Conservation (phyloP, 2,329 filamentous ascomycete species). For the Chaetoscypha palmicola region DNA sequence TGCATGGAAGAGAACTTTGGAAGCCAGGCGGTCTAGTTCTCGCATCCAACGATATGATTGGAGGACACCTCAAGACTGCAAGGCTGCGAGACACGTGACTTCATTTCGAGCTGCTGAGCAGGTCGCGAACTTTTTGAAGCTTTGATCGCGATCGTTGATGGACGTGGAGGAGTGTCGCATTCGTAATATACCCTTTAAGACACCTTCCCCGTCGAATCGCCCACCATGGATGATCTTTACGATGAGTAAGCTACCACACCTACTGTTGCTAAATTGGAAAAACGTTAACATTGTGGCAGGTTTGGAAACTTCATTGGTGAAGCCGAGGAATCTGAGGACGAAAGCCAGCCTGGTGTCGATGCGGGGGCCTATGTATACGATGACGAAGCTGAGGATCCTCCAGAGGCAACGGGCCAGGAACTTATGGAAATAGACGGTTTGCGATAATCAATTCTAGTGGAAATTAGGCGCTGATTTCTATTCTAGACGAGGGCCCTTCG, state of each 20-base stretch:
- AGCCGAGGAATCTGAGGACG: slow-evolving; percentile 79
- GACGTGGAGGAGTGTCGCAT: slow-evolving; percentile 15
- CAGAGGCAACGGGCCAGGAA: slow-evolving; percentile 64
- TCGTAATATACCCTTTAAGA: slow-evolving; percentile 2
- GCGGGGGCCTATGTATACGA: slow-evolving; percentile 76
- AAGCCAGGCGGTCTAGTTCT: no score
- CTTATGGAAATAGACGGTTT: slow-evolving; percentile 87
- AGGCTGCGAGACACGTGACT: slow-evolving; percentile 23
- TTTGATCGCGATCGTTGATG: slow-evolving; percentile 15
- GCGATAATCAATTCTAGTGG: slow-evolving; percentile 17
- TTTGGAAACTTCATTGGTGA: slow-evolving; percentile 99
- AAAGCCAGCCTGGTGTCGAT: slow-evolving; percentile 70
- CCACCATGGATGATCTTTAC: slow-evolving; percentile 84
- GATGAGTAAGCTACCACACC: slow-evolving; percentile 63
- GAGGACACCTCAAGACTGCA: slow-evolving; percentile 3
- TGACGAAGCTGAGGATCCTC: slow-evolving; percentile 56
- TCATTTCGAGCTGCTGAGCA: neutral
- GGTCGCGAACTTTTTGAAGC: slow-evolving; percentile 22
- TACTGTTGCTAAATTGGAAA: slow-evolving; percentile 6
- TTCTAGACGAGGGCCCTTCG: slow-evolving; percentile 71
- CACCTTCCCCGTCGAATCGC: slow-evolving; percentile 4
- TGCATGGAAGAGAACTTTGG: no score
- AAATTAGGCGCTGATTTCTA: slow-evolving; percentile 24
- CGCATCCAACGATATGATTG: no score
- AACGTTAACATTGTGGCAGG: slow-evolving; percentile 40